Conservation (phyloP, 1,139 yeast genomes). For the Hyphopichia buzzinii region DNA sequence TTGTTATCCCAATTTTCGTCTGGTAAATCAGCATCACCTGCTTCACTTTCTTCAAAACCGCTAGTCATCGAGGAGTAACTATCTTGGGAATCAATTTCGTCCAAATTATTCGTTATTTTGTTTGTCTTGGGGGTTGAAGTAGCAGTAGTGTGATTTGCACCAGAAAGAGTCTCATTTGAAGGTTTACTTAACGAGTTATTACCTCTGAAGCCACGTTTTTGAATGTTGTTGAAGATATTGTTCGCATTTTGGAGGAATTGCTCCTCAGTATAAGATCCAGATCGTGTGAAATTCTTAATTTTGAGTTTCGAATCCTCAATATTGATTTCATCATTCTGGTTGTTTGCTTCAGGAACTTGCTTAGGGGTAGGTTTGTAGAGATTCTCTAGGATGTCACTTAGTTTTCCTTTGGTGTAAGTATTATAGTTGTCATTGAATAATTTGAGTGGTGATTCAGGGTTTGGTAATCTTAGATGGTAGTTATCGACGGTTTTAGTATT, state of each 20-base stretch:
- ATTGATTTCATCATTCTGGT: slow-evolving; percentile 1
- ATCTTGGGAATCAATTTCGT: slow-evolving; percentile 14
- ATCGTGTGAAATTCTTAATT: slow-evolving; percentile 31
- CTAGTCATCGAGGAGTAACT: slow-evolving; percentile 39
- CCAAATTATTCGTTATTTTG: slow-evolving; percentile 16
- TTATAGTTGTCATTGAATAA: slow-evolving; percentile 44
- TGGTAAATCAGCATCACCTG: slow-evolving; percentile 4
- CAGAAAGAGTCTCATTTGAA: slow-evolving; percentile 6
- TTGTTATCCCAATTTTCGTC: slow-evolving; percentile 1
- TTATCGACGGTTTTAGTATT: slow-evolving; percentile 11
- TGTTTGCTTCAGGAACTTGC: slow-evolving; percentile 5
- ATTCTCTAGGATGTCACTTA: slow-evolving; percentile 30
- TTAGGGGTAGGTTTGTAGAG: slow-evolving; percentile 20
- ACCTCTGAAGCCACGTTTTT: slow-evolving; percentile 29
- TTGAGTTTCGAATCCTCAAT: slow-evolving; percentile 19
- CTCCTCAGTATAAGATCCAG: slow-evolving; percentile 33
- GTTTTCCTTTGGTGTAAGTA: slow-evolving; percentile 40
- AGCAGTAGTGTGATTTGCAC: slow-evolving; percentile 22
- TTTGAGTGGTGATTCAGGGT: slow-evolving; percentile 40
- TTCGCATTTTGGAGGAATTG: slow-evolving; percentile 41
- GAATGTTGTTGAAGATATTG: slow-evolving; percentile 38
- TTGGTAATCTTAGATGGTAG: slow-evolving; percentile 13
- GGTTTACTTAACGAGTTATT: slow-evolving; percentile 7
- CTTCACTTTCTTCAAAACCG: slow-evolving; percentile 25
- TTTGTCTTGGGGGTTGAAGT: slow-evolving; percentile 39